Evolutionary conservation across 1,284 basidiomycete species (phyloP), one percentile per base, ranked within the genome.

Genomic region (Ceratobasidium sp.): DNA sequence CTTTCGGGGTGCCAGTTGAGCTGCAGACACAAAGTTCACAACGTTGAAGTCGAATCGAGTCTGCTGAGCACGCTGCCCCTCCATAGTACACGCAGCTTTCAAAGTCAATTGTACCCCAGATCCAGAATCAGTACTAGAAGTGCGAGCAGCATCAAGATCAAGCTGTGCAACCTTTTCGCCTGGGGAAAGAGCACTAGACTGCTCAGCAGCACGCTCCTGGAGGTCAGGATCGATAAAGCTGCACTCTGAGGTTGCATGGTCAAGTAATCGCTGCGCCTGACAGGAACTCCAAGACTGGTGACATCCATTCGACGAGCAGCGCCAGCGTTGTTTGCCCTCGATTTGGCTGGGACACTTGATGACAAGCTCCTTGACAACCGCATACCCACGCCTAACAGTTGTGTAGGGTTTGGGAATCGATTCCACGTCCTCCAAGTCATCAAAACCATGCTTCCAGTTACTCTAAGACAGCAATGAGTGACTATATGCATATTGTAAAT

Each of bases 391-490:
- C 3, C 43, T 8, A 7, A 43, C 46, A 30, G 61, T 63, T 3
- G 46, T 47, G 28, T 63, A 49, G 21, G 35, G n/a, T 18, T 47
- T 63, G n/a, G 9, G 4, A 8, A 32, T 9, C 8, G 9, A 11
- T 11, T 47, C n/a, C 9, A 63, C 23, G 35, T 63, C 61, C 41
- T 13, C 28, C 28, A 63, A 46, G 44, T 63, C 46, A 21, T 63
- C 61, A 47, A 63, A 49, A 2, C 61, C 61, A 32, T 30, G 13
- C 46, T 35, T 63, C 61, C 61, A 63, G 61, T 63, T 63, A 14
- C 43, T 30, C 61, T 63, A n/a, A 26, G n/a, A n/a, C 18, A 49
- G 7, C 18, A 5, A 49, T 49, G 23, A 49, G 47, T 5, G 7
- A 49, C 18, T 7, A 49, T 49, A 8, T 23, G n/a, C 18, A 49